Evolutionary conservation across 2,329 filamentous ascomycete species (phyloP), one percentile per base, ranked within the genome.

Genomic region (Colletotrichum lini): DNA sequence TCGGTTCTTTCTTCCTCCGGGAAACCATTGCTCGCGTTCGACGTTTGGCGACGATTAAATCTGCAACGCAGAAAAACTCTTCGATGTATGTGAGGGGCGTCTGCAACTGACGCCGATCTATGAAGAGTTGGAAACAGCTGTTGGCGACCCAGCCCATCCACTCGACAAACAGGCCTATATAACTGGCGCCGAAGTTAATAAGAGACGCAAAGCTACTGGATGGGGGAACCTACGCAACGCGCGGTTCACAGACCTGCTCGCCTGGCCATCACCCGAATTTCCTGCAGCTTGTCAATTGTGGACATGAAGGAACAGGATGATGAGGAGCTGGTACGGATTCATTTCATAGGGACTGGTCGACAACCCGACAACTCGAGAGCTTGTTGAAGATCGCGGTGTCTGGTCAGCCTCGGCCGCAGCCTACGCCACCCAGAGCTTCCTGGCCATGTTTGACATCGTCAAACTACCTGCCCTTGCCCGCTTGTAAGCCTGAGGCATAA

Each of bases 381-480:
- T 59, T 30, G 45, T 61, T 70, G 61, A 63, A 50, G 68, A 67
- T 61, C 63, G 63, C 67, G 68, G 68, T 49, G 64, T 67, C 58
- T 62, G 57, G n/a, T 66, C 54, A 49, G 57, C 62, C 52, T 61
- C 42, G 52, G 61, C 68, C 63, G 35, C 30, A 35, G 8, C 30
- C 30, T 35, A 35, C 30, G 30, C 30, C 8, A 35, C 30, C 9
- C 44, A 47, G 18, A 47, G 44, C 44, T 57, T 57, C 10, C 35
- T 50, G 40, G 54, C 53, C 13, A 49, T 49, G 50, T 57, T 49
- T 67, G 63, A 60, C 57, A 53, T 44, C 60, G 57, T 69, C 58
- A 57, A 42, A 67, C 49, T 18, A 45, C 56, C 56, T 67, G 56
- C 56, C 56, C 64, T 53, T 61, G 56, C 56, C 63, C 58, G 49